Percentiles rank a stretch among this genome's conserved stretches.
Conservation (phyloP, 2,329 filamentous ascomycete genomes). For the Sporothrix globosa region DNA sequence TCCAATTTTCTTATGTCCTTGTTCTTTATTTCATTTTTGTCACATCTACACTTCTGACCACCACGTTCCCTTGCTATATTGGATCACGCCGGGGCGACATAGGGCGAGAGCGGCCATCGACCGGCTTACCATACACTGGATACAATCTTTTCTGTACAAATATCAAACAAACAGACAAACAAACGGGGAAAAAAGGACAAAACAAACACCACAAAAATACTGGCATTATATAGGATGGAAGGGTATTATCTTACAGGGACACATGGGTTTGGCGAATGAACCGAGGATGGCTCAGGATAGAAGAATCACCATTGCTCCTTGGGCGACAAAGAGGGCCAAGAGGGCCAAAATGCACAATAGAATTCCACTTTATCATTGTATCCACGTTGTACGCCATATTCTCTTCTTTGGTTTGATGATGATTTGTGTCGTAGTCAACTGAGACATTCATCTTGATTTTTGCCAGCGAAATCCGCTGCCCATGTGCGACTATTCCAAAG, state of each 20-base stretch:
- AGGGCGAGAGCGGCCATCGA: neutral
- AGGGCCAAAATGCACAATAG: conserved; percentile 13
- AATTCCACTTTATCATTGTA: conserved; percentile 19
- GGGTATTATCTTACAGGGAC: neutral
- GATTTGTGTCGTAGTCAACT: neutral
- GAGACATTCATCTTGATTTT: conserved; percentile 5
- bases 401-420: neutral
- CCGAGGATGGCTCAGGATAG: conserved; percentile 3
- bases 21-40: conserved; percentile 5
- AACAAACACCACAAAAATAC: conserved; percentile 10
- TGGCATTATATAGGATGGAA: neutral
- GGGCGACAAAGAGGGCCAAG: conserved; percentile 4
- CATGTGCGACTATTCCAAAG: neutral
- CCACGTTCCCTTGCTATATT: conserved; percentile 1
- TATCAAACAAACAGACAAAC: conserved; percentile 19
- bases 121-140: conserved; percentile 15
- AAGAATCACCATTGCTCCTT: conserved; percentile 20
- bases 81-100: conserved; percentile 15
- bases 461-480: neutral
- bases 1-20: neutral
- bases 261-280: neutral
- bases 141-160: conserved; percentile 26
- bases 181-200: conserved; percentile 13
- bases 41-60: neutral
- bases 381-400: neutral